A percentile compares a stretch with the other conserved stretches of the same genome.
Conservation (phyloP, 2,329 filamentous ascomycete species). For the Calonectria pseudoturangicola region DNA sequence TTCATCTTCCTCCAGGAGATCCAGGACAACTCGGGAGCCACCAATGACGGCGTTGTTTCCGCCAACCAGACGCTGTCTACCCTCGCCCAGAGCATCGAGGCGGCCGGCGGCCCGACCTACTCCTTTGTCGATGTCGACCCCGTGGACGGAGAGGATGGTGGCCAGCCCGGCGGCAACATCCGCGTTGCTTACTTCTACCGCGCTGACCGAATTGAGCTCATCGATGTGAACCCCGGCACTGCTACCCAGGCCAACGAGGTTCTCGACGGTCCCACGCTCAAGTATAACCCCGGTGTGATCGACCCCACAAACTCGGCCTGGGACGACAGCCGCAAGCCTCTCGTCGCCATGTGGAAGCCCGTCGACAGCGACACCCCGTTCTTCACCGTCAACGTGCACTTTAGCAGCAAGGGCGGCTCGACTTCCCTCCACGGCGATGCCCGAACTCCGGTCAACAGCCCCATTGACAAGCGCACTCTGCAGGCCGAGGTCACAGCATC, state of each 20-base stretch:
- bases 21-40: slow-evolving; percentile 79
- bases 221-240: slow-evolving; percentile 74
- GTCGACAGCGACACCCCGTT: slow-evolving; percentile 71
- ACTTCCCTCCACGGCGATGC: slow-evolving; percentile 79
- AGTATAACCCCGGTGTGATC: slow-evolving; percentile 81
- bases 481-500: slow-evolving; percentile 76
- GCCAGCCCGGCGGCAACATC: slow-evolving; percentile 82
- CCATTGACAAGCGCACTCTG: slow-evolving; percentile 71
- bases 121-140: slow-evolving; percentile 76
- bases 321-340: slow-evolving; percentile 78
- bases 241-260: slow-evolving; percentile 74
- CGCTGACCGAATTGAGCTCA: slow-evolving; percentile 74
- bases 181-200: slow-evolving; percentile 82
- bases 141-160: slow-evolving; percentile 77
- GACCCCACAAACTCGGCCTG: slow-evolving; percentile 77
- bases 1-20: slow-evolving; percentile 82
- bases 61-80: slow-evolving; percentile 76
- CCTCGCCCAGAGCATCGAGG: slow-evolving; percentile 71
- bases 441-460: slow-evolving; percentile 80
- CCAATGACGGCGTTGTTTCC: slow-evolving; percentile 73
- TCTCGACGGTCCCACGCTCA: slow-evolving; percentile 72
- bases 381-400: slow-evolving; percentile 84
- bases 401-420: slow-evolving; percentile 79
- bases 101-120: slow-evolving; percentile 72
- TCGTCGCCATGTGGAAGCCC: slow-evolving; percentile 79